Evolutionary conservation across 768 basidiomycete species (phyloP), one percentile per base, ranked within the genome.

Genomic region (Leccinum uliginosum): DNA sequence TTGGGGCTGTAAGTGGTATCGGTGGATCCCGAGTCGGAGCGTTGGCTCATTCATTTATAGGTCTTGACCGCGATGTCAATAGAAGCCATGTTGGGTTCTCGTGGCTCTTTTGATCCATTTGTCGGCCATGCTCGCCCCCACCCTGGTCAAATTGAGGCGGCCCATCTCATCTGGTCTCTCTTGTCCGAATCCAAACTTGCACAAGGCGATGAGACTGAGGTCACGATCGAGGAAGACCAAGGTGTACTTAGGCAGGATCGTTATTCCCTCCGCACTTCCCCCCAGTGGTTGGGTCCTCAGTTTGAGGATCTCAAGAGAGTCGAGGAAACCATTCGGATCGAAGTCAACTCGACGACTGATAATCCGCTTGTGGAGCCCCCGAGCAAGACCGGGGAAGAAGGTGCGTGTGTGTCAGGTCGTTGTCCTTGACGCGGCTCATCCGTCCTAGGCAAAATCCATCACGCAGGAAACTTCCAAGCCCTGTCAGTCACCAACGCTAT

Each of bases 391-490:
- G 59, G 62, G 21, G 57, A 21, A 2, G 43, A 70, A 49, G 71
- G 67, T 69, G 12, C 12, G 62, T 55, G 11, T 15, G 11, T 9
- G 2, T n/a, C n/a, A 1, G 5, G 6, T 44, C 14, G 34, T 7
- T 0, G 23, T 9, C 2, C 11, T 32, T n/a, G 5, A 3, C 1
- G 6, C 14, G 2, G 35, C 54, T 60, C 34, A 67, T 19, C 9
- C 11, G 5, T 21, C 7, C 21, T 4, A 68, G 83, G 83, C 2
- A 75, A 73, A 51, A 76, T 92, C 19, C 88, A 92, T 68, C 81
- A 92, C 55, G 92, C 90, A 29, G 92, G 92, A 15, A 93, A 93
- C 69, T 94, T 94, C 82, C 91, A 93, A 67, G 89, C 90, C 0
- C 87, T 91, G 80, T 78, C 89, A 3, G 84, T 93, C 40, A 89